phyloP scores from a whole-genome alignment of 192 early-diverging fungal genomes.

The Rhizophagus clarus region DNA sequence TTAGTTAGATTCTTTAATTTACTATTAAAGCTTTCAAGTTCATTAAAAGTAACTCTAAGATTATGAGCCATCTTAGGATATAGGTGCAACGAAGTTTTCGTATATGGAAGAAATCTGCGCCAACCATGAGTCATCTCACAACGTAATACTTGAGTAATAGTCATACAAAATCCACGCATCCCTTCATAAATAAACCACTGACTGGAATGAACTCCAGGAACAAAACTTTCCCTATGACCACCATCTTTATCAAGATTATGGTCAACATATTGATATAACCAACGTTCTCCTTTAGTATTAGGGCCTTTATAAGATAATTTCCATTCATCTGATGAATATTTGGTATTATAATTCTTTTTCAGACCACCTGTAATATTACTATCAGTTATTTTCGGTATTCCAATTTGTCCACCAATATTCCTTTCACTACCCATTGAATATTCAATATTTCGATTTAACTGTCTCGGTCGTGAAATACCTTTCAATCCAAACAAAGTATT shows the following conservation, averaged over 20 bases:
- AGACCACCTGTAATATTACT: not conserved
- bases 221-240: not conserved
- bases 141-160: not conserved
- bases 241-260: not conserved
- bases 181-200: not conserved
- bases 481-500: not conserved
- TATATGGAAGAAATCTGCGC: not conserved
- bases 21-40: not conserved
- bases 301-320: not conserved
- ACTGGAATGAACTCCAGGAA: not conserved
- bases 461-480: not conserved
- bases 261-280: not conserved
- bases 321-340: not conserved
- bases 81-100: not conserved
- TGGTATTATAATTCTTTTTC: not conserved
- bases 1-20: not conserved
- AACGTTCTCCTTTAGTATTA: not conserved
- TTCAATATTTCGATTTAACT: not conserved
- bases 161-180: slow-evolving; percentile 1
- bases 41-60: not conserved
- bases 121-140: not conserved
- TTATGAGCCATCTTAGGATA: not conserved
- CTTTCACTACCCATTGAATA: not conserved
- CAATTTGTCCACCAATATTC: not conserved
- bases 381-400: too few species aligned